Evolutionary conservation across 495 filamentous ascomycete genomes (phyloP), one percentile per base, ranked within the genome.

Genomic region (Physcia stellaris): DNA sequence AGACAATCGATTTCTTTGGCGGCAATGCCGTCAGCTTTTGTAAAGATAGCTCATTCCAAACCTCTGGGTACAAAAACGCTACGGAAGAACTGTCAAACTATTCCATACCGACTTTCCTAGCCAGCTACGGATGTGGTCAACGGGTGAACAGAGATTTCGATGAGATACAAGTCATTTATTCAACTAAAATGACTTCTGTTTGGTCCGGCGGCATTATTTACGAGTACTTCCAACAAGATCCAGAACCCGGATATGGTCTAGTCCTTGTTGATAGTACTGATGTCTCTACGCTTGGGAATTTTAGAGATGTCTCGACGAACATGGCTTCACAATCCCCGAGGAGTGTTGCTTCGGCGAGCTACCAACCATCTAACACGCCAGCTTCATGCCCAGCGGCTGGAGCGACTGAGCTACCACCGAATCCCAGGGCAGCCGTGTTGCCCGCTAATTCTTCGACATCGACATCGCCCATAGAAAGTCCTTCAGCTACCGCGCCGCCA

Each of bases 11-110:
- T 58, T 96, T 95, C 67, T 95, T 93, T 59, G 87, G 85, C 35
- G 93, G 94, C 66, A 95, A 96, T 62, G 90, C 94, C 62, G 95
- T 95, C 65, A 94, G 86, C 32, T 96, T 88, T 88, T 96, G 88
- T 53, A 80, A 86, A 49, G 73, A 72, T 35, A 83, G 86, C 16
- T 73, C 80, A 37, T 94, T 83, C 63, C 52, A 53, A 18, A 68
- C 57, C 34, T 83, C 87, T 36, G 86, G 84, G 46, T 96, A 86
- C 86, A 68, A 83, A 54, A 63, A 83, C 57, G 95, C 95, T 73
- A 90, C 95, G 36, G 71, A 82, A 65, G 83, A 78, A 59, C 94
- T 88, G 67, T 78, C 73, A 43, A 77, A 80, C 51, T 96, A 94
- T 55, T 85, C 86, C 45, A 63, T 94, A 33, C 90, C 88, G 16